These are phyloP conservation scores for Lipomyces oligophaga DNA, from an alignment of 805 yeast species.

Conservation along the genomic window DNA sequence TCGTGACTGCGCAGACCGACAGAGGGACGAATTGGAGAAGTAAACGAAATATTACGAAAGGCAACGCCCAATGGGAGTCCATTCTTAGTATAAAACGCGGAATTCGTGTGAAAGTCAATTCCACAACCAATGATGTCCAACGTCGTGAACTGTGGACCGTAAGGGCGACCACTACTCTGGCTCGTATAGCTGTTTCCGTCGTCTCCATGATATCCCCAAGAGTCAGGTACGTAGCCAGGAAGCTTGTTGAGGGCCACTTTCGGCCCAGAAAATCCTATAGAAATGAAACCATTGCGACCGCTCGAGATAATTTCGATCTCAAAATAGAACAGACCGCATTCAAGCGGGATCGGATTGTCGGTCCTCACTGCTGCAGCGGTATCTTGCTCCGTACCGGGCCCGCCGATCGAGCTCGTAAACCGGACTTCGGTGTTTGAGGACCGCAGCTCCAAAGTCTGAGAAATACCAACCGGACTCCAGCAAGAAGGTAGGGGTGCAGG, in stretches of 20 bases:
- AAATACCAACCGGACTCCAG: slow-evolving; percentile 19
- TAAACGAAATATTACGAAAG: slow-evolving; percentile 42
- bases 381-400: slow-evolving; percentile 24
- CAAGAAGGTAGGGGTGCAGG: slow-evolving; percentile 21
- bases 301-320: slow-evolving; percentile 45
- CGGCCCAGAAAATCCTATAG: slow-evolving; percentile 46
- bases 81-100: slow-evolving; percentile 75
- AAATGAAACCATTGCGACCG: slow-evolving; percentile 42
- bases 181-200: slow-evolving; percentile 46
- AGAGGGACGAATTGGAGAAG: slow-evolving; percentile 44
- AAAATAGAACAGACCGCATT: slow-evolving; percentile 49
- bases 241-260: slow-evolving; percentile 38
- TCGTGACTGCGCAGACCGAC: slow-evolving; percentile 45
- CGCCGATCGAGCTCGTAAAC: slow-evolving; percentile 13
- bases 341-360: slow-evolving; percentile 38
- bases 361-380: slow-evolving; percentile 27
- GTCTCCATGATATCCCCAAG: slow-evolving; percentile 53
- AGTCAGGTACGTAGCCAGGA: slow-evolving; percentile 48
- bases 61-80: slow-evolving; percentile 63
- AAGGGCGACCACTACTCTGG: slow-evolving; percentile 42
- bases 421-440: slow-evolving; percentile 19
- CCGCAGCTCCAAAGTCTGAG: slow-evolving; percentile 16
- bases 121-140: slow-evolving; percentile 82
- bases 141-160: slow-evolving; percentile 47
- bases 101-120: slow-evolving; percentile 58